Conservation (phyloP, 805 yeast species). For the Candida ovalis region DNA sequence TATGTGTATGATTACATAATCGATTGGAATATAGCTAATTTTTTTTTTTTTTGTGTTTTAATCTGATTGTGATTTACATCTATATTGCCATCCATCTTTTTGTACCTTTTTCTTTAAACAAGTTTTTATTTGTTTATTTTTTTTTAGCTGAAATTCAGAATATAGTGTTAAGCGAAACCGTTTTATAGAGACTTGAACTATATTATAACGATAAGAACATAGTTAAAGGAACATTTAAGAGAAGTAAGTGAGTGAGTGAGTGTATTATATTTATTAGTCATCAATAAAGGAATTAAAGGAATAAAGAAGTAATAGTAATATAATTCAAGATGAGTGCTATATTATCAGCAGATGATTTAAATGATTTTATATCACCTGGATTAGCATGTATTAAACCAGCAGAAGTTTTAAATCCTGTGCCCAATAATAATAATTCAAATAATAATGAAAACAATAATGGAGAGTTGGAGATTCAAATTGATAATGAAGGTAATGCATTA, state of each 20-base stretch:
- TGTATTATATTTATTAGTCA: no score
- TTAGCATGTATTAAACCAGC: slow-evolving; percentile 92
- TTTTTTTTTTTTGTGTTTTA: background rate
- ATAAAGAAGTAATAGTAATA: background rate
- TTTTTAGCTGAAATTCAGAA: no score
- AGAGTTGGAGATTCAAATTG: slow-evolving; percentile 42
- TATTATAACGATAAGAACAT: no score
- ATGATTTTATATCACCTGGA: slow-evolving; percentile 93
- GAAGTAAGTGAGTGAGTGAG: no score
- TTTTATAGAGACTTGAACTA: no score
- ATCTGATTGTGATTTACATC: background rate
- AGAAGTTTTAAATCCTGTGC: slow-evolving; percentile 35
- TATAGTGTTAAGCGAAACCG: no score
- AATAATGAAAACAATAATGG: slow-evolving; percentile 18
- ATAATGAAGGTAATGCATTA: slow-evolving; percentile 57
- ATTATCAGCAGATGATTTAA: slow-evolving; percentile 82
- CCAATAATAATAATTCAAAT: slow-evolving; percentile 26
- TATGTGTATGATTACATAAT: background rate
- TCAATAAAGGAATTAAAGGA: no score
- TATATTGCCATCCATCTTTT: background rate
- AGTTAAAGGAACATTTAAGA: no score
- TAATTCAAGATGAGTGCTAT: slow-evolving; percentile 68
- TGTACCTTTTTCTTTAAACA: no score
- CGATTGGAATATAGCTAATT: background rate
- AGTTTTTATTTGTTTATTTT: no score